Percentiles rank a stretch among this genome's conserved stretches.
These are phyloP conservation scores for Gnomoniopsis smithogilvyi DNA, from an alignment of 2,329 filamentous ascomycete species.

Conservation along the genomic window DNA sequence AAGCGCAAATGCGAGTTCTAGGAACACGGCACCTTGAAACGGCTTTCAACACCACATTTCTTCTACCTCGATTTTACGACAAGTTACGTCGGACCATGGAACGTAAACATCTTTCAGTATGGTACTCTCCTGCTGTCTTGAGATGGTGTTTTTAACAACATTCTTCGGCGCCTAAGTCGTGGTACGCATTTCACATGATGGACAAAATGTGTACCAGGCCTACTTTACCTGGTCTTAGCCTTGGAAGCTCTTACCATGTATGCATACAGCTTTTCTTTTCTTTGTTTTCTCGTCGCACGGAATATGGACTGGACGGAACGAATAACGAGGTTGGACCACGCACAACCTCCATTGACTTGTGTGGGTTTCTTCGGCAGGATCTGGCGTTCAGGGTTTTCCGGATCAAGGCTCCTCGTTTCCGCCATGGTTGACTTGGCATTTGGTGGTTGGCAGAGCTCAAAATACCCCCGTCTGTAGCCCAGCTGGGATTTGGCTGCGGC, in stretches of 20 bases:
- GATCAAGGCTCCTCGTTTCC: constrained; percentile 16
- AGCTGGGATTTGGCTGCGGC: constrained; percentile 6
- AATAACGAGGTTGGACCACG: constrained; percentile 10
- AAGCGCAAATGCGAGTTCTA: constrained; percentile 3
- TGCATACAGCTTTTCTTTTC: constrained; percentile 9
- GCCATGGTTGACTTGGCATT: constrained; percentile 8
- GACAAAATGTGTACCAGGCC: constrained; percentile 1
- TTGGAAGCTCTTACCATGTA: constrained; percentile 16
- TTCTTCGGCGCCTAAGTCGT: constrained; percentile 11
- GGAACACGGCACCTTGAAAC: constrained; percentile 12
- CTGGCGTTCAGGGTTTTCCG: constrained; percentile 17
- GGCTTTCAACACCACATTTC: constrained; percentile 1
- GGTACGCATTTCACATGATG: constrained; percentile 2
- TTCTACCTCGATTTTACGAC: constrained; percentile 1
- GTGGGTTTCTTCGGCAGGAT: constrained; percentile 11
- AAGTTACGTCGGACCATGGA: constrained; percentile 2
- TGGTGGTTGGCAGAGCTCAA: constrained; percentile 17
- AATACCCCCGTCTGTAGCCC: constrained; percentile 19
- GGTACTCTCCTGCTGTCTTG: constrained; percentile 13
- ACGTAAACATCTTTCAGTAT: constrained; percentile 11
- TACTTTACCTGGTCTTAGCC: constrained; percentile 14
- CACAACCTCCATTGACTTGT: constrained; percentile 7
- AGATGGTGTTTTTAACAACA: constrained; percentile 9
- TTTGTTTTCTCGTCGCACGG: neutral
- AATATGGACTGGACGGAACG: neutral